phyloP scores from a whole-genome alignment of 129 eudicot genomes.

The Scalesia atractyloides region DNA sequence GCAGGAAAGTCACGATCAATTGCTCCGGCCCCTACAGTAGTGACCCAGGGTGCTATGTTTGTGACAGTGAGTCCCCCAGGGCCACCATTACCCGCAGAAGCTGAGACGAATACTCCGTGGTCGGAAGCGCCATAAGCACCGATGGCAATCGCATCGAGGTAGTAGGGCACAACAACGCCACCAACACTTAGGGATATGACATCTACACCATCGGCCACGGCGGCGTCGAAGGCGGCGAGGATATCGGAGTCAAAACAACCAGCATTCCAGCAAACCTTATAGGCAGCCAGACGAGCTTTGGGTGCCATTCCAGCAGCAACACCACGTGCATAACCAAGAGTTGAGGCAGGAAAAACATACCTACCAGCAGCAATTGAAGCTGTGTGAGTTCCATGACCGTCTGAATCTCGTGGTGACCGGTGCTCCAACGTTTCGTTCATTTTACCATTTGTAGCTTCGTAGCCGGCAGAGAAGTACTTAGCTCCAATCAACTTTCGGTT shows the following conservation, averaged over 20 bases:
- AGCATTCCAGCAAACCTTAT: conserved; percentile 86
- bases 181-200: conserved; percentile 80
- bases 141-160: conserved; percentile 86
- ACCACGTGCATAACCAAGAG: conserved; percentile 86
- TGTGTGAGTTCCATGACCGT: conserved; percentile 96
- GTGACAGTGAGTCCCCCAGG: conserved; percentile 90
- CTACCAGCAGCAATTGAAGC: conserved; percentile 96
- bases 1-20: conserved; percentile 91
- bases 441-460: conserved; percentile 75
- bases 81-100: conserved; percentile 95
- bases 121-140: conserved; percentile 75
- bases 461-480: conserved; percentile 59
- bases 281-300: conserved; percentile 83
- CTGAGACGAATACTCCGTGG: conserved; percentile 77
- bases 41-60: conserved; percentile 93
- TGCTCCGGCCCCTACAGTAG: conserved; percentile 92
- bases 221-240: conserved; percentile 86
- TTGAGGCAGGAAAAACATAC: conserved; percentile 82
- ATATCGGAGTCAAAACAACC: conserved; percentile 94
- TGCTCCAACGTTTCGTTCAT: conserved; percentile 74
- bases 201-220: conserved; percentile 88
- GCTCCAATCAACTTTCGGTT: conserved; percentile 86
- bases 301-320: conserved; percentile 98
- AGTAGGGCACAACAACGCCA: conserved; percentile 85
- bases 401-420: conserved; percentile 80